Evolutionary conservation across 805 yeast genomes (phyloP).

Genomic region (Starmerella cellae): DNA sequence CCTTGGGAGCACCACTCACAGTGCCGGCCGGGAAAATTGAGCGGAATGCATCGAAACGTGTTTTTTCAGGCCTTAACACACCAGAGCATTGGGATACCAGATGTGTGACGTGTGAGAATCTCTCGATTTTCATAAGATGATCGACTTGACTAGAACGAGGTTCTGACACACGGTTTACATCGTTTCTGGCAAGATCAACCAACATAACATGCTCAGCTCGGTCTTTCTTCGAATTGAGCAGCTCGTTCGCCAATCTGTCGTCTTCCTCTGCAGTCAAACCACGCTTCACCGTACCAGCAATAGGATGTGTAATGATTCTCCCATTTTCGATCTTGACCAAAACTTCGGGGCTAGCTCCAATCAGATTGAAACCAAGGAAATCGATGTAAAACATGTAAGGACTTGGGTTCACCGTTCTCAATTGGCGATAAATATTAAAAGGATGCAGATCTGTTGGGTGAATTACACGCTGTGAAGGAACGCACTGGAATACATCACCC

Average conservation of each 20-base stretch:
- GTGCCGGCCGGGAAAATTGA: conserved; percentile 99
- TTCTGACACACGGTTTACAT: conserved; percentile 85
- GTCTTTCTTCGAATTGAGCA: conserved; percentile 71
- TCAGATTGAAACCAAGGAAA: conserved; percentile 66
- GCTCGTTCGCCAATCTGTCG: conserved; percentile 60
- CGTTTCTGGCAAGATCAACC: conserved; percentile 94
- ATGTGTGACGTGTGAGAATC: conserved; percentile 96
- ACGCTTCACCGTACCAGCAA: conserved; percentile 90
- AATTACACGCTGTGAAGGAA: conserved; percentile 93
- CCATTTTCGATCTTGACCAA: conserved; percentile 73
- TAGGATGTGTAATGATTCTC: conserved; percentile 85
- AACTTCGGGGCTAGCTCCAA: conserved; percentile 96
- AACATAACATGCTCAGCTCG: conserved; percentile 98
- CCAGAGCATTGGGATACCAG: conserved; percentile 92
- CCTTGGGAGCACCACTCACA: conserved; percentile 96
- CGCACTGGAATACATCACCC: conserved; percentile 96
- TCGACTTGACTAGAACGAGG: conserved; percentile 79
- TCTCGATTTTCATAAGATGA: conserved; percentile 73
- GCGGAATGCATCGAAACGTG: conserved; percentile 92
- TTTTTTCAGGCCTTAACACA: conserved; percentile 64
- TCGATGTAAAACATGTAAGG: conserved; percentile 94
- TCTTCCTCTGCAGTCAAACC: conserved; percentile 90
- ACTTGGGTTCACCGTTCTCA: conserved; percentile 92
- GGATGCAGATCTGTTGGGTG: conserved; percentile 94
- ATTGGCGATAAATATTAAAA: conserved; percentile 86